Conservation (phyloP, 208 protist species). For the Tritrichomonas musculus region DNA sequence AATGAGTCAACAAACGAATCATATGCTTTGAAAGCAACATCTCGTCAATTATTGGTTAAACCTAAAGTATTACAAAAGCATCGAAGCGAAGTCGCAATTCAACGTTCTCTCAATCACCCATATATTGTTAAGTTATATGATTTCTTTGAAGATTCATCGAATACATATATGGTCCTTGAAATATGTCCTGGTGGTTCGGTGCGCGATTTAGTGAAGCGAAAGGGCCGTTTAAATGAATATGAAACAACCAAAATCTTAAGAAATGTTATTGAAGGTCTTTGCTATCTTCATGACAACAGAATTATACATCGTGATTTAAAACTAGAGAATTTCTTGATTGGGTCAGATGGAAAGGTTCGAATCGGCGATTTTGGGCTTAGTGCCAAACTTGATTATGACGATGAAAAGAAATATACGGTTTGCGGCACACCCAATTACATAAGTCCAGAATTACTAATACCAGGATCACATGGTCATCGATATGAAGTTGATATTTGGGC, state of each 20-base stretch:
- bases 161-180: not conserved
- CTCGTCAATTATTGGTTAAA: not conserved
- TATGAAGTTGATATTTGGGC: constrained; percentile 94
- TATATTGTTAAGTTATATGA: constrained; percentile 87
- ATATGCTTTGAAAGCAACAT: not conserved
- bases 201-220: not conserved
- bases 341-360: constrained; percentile 69
- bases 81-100: constrained; percentile 88
- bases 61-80: constrained; percentile 54
- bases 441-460: constrained; percentile 37
- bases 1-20: not conserved
- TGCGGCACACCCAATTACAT: constrained; percentile 41
- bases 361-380: constrained; percentile 85
- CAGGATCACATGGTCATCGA: constrained; percentile 66
- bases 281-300: constrained; percentile 37
- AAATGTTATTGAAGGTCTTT: not conserved
- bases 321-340: constrained; percentile 84
- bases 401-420: constrained; percentile 67
- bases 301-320: constrained; percentile 93
- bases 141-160: constrained; percentile 81
- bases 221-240: not conserved
- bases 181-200: not conserved
- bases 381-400: constrained; percentile 69
- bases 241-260: not conserved
- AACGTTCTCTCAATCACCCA: constrained; percentile 78